A percentile compares a stretch with the other conserved stretches of the same genome.
Conservation (phyloP, 2,329 filamentous ascomycete genomes). For the Arachnopeziza araneosa region DNA sequence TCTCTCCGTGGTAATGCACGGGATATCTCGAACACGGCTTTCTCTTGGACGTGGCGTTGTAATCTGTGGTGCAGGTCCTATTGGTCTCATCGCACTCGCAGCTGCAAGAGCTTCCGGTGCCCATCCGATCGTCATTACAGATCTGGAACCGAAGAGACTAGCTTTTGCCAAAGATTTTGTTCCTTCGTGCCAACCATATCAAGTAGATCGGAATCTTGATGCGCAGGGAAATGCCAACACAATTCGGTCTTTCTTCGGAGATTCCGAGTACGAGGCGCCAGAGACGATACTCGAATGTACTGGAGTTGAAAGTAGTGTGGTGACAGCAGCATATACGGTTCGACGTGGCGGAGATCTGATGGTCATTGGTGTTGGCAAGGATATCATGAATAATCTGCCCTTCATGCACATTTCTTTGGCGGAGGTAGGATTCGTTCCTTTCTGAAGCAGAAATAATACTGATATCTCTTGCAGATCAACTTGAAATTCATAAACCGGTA, state of each 20-base stretch:
- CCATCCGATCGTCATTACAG: conserved; percentile 58
- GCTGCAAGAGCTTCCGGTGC: conserved; percentile 56
- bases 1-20: conserved; percentile 57
- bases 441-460: background rate
- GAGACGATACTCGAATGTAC: conserved; percentile 60
- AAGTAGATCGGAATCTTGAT: conserved; percentile 41
- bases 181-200: conserved; percentile 49
- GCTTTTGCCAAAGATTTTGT: conserved; percentile 53
- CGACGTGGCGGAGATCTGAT: conserved; percentile 55
- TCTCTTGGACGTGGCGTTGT: conserved; percentile 49
- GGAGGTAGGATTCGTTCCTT: conserved; percentile 18
- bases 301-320: conserved; percentile 57
- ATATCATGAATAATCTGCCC: conserved; percentile 55
- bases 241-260: conserved; percentile 45
- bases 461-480: conserved; percentile 44
- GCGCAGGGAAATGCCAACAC: conserved; percentile 44
- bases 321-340: conserved; percentile 51
- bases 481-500: conserved; percentile 68
- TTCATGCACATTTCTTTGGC: conserved; percentile 22
- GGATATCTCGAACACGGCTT: conserved; percentile 47
- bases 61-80: conserved; percentile 58
- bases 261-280: conserved; percentile 50
- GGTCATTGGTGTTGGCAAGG: conserved; percentile 58
- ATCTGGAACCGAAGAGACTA: conserved; percentile 51
- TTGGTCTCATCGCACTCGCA: conserved; percentile 53